Base-by-base conservation (phyloP, 1,284 basidiomycete genomes). In the Heterobasidion irregulare region DNA sequence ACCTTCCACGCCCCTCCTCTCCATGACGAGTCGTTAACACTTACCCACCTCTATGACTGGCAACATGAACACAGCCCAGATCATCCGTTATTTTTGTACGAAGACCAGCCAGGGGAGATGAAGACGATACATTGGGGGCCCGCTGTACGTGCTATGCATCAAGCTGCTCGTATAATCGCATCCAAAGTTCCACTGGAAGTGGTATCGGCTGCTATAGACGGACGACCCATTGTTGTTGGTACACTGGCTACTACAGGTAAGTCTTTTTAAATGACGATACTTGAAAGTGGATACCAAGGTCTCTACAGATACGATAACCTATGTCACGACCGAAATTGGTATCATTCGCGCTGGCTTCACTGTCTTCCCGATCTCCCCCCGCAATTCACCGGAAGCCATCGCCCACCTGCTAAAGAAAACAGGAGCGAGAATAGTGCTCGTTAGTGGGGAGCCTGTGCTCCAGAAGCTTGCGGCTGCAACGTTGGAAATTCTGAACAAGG, bases 271-370 rank as follows among this genome's bases (percentile, higher is more conserved):
- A 13, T 12, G 10, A 18, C 33, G 33, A 53, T 9, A 51, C 33
- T 13, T 13, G 16, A 34, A 6, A 32, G 12, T 32, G 54, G 36
- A 57, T 47, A 18, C 43, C 32, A 44, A 38, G 49, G 15, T n/a
- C 34, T 41, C n/a, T 34, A 33, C 15, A 68, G 70, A 72, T 53
- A 66, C 68, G 8, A 62, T 70, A 57, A 68, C 69, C 1, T 71
- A 65, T 38, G 61, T 62, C 52, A 61, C 63, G 18, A 60, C 62
- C 18, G 52, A 63, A 18, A 53, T 66, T 15, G 69, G 69, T 10
- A 62, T 69, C 36, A 32, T 70, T 13, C 62, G 68, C 3, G 65
- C 71, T 0, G 70, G 69, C 15, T 65, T 62, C 53, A 57, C 61
- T 0, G 62, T 63, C 32, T 69, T 70, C 47, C 63, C 61, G 9